Evolutionary conservation across 768 basidiomycete species (phyloP).

Genomic region (Suillus alpinus): DNA sequence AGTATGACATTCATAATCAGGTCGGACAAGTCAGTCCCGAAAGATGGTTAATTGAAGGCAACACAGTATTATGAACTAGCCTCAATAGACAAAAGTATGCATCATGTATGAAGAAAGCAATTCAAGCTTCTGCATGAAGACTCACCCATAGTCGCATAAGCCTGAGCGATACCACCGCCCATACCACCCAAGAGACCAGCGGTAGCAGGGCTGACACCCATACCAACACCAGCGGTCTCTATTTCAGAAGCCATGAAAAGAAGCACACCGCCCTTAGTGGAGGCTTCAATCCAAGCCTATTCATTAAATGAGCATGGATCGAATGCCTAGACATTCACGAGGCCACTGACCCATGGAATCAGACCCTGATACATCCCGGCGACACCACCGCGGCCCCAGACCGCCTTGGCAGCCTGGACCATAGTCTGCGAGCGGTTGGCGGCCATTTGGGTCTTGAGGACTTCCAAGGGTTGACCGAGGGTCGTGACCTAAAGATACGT

Average conservation of each 20-base stretch:
- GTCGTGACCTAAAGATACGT: constrained; percentile 76
- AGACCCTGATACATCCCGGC: constrained; percentile 95
- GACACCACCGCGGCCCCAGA: constrained; percentile 90
- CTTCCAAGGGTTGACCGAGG: constrained; percentile 96
- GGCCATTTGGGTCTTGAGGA: constrained; percentile 99
- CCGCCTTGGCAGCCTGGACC: constrained; percentile 77
- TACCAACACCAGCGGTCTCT: constrained; percentile 59
- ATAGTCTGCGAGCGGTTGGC: constrained; percentile 92
- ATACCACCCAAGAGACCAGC: constrained; percentile 95
- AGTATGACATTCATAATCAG: constrained; percentile 7
- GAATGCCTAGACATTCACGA: neutral
- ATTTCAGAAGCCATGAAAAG: constrained; percentile 96
- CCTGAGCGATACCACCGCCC: constrained; percentile 96
- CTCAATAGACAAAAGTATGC: constrained; percentile 10
- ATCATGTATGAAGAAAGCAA: constrained; percentile 14
- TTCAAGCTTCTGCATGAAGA: constrained; percentile 14
- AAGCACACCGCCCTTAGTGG: constrained; percentile 95
- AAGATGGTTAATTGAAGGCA: constrained; percentile 14
- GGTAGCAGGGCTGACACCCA: constrained; percentile 75
- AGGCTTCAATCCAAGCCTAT: constrained; percentile 99
- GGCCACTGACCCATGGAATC: constrained; percentile 86
- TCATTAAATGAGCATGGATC: neutral
- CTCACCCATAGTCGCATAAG: constrained; percentile 99
- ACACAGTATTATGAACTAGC: constrained; percentile 19
- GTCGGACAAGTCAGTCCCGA: constrained; percentile 7